Base-by-base conservation (phyloP, 75 land plant species). In the Cunninghamia lanceolata region DNA sequence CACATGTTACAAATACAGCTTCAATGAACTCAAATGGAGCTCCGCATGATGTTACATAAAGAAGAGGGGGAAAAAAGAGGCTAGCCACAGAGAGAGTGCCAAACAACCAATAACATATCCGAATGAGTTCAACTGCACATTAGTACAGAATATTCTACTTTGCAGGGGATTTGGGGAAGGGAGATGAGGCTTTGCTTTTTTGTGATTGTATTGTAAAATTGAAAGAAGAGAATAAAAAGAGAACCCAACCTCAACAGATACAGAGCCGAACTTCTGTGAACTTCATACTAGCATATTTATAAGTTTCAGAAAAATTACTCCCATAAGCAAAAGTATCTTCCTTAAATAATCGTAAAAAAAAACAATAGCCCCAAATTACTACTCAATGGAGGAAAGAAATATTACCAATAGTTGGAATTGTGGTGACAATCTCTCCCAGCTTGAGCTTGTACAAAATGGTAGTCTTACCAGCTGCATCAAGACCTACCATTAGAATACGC, bases 401-500 rank as follows among this genome's bases (percentile, higher is more conserved):
- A 45, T 43, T 83, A 89, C 92, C 92, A 68, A 91, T 91, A 46
- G 92, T 91, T 32, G 92, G 92, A 35, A 91, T 91, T 21, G 92
- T 91, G 39, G 92, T 91, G 16, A 91, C 92, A 35, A 91, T 90
- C 86, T 91, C 92, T 38, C 92, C 92, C 17, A 91, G 92, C 92
- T 91, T 91, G 35, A 91, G 87, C 84, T 89, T 83, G 84, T 87
- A 91, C 79, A 91, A 85, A 21, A 91, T 91, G 30, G 92, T 91
- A 8, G 92, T 91, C 85, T 91, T 91, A 77, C 92, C 92, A 40
- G 92, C 92, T 9, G 92, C 92, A 83, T 91, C 92, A 80, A 91
- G 92, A n/a, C 92, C 92, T 25, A 91, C 92, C 92, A 91, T 91
- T 6, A 91, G 87, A 43, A 91, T 91, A 11, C 92, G 89, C 92